Percentiles rank a stretch among this genome's conserved stretches.
Evolutionary conservation across 139 green algal species (phyloP).

Genomic region (Nannochloris sp.): DNA sequence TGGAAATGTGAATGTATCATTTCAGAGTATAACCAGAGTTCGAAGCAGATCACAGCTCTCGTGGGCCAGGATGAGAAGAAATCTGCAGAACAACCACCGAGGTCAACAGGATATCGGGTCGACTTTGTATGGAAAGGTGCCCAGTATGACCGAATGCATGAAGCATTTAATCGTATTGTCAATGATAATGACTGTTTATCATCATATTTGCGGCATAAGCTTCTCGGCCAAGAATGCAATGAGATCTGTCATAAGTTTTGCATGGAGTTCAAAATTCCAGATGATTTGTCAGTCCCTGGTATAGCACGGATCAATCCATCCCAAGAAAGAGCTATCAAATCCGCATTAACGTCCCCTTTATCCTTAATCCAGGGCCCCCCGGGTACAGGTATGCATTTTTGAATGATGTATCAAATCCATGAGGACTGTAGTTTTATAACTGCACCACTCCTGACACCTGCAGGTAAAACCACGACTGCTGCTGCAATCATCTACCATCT

Average conservation of each 20-base stretch:
- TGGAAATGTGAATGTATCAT: background rate
- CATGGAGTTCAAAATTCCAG: constrained; percentile 42
- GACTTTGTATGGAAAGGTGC: constrained; percentile 93
- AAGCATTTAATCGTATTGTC: constrained; percentile 73
- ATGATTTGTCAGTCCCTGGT: constrained; percentile 56
- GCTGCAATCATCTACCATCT: constrained; percentile 94
- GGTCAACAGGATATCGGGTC: constrained; percentile 65
- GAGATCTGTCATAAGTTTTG: constrained; percentile 6
- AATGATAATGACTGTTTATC: constrained; percentile 75
- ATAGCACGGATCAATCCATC: constrained; percentile 91
- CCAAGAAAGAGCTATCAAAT: constrained; percentile 59
- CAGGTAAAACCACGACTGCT: constrained; percentile 83
- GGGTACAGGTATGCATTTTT: constrained; percentile 69
- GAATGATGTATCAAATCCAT: too few species aligned
- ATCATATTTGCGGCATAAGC: constrained; percentile 52
- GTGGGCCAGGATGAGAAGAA: constrained; percentile 53
- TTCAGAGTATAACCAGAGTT: background rate
- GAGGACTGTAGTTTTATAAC: too few species aligned
- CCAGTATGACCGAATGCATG: constrained; percentile 85
- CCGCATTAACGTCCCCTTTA: constrained; percentile 67
- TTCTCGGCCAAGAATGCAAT: constrained; percentile 76
- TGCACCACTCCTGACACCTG: too few species aligned
- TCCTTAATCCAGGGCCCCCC: constrained; percentile 80
- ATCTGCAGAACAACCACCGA: constrained; percentile 5
- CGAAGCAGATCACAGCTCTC: background rate